These are phyloP conservation scores for Fusarium graminum DNA, from an alignment of 2,329 filamentous ascomycete genomes.

Conservation along the genomic window DNA sequence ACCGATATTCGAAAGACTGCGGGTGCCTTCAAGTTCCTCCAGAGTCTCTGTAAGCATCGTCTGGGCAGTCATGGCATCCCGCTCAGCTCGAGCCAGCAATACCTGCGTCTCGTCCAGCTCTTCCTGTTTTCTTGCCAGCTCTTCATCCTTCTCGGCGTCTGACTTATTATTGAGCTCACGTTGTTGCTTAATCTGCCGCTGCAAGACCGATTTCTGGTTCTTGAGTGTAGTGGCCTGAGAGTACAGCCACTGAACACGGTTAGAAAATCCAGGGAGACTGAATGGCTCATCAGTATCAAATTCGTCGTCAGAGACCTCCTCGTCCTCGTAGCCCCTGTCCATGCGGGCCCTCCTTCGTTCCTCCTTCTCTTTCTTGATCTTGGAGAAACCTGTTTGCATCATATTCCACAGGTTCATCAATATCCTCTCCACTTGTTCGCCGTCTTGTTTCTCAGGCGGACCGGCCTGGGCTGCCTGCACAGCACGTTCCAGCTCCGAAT, in stretches of 20 bases:
- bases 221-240: conserved; percentile 80
- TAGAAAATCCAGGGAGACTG: conserved; percentile 80
- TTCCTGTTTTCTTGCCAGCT: conserved; percentile 69
- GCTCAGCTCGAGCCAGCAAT: conserved; percentile 55
- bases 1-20: conserved; percentile 41
- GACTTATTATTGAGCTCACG: conserved; percentile 91
- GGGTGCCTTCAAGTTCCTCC: conserved; percentile 60
- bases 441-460: conserved; percentile 44
- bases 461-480: conserved; percentile 49
- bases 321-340: conserved; percentile 69
- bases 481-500: conserved; percentile 58
- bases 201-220: conserved; percentile 89
- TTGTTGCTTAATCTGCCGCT: conserved; percentile 95
- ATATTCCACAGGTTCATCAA: conserved; percentile 70
- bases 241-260: conserved; percentile 84
- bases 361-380: conserved; percentile 66
- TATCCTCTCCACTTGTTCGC: conserved; percentile 68
- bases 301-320: conserved; percentile 72
- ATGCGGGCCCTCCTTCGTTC: conserved; percentile 65
- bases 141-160: conserved; percentile 76
- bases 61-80: conserved; percentile 57
- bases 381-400: conserved; percentile 65
- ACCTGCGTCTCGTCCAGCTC: conserved; percentile 64
- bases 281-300: conserved; percentile 72
- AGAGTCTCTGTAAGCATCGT: conserved; percentile 64